Evolutionary conservation across 257 asterid genomes (phyloP), one percentile per base, ranked within the genome.

Genomic region (Henckelia pumila): DNA sequence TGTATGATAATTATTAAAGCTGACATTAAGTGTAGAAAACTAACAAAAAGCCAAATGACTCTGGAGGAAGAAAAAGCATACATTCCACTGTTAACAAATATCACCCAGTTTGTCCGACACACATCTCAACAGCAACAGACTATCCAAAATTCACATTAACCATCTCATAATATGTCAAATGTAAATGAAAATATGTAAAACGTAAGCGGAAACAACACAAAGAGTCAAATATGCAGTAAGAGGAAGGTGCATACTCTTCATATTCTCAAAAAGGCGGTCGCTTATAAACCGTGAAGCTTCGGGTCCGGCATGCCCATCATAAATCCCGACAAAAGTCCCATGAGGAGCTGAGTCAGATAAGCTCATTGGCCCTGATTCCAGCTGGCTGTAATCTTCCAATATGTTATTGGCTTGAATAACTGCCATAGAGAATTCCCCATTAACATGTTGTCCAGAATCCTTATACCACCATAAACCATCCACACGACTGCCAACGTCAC

Each of bases 221-320:
- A 9, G 33, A 59, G 35, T 37, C 16, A 63, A 29, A 61, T 16
- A 59, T 21, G 21, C 4, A 58, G 44, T 52, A 73, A 68, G 32
- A 20, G 52, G 24, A 37, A 57, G 49, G 66, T 56, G 50, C 88
- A 55, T 89, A 92, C 98, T 84, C 86, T 85, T 85, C 25, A 92
- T 71, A 64, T 89, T 84, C 64, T 81, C 74, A 29, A 91, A 89
- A 70, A 92, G 95, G 52, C 72, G 78, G 28, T 70, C 64, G 71
- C 69, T 82, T 63, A 92, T 79, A 68, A 92, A 92, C 59, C 61
- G 78, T 8, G 98, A 72, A 76, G 92, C 90, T 55, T 91, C 97
- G 0, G 95, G 85, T 71, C 97, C 97, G 11, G 82, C 97, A 81
- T 91, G 98, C 59, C 96, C 98, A 64, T 92, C 98, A 63, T 92